Conservation (phyloP, 805 yeast species). For the Starmerella apis region DNA sequence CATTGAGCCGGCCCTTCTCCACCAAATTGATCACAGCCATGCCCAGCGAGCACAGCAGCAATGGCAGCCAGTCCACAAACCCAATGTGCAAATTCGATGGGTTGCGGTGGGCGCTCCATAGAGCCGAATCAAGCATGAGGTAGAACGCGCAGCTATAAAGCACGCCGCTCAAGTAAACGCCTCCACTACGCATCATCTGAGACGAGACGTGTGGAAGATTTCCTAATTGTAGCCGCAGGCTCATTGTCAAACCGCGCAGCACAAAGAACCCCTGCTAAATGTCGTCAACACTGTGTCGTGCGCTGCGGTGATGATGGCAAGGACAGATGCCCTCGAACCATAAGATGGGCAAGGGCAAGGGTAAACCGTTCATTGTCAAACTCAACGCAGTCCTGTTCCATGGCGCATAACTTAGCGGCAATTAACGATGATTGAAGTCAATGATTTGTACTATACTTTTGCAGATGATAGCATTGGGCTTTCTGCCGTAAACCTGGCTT, state of each 20-base stretch:
- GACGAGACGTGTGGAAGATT: constrained; percentile 49
- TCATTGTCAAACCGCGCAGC: constrained; percentile 8
- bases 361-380: too few relatives aligned
- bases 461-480: constrained; percentile 56
- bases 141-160: constrained; percentile 78
- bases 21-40: constrained; percentile 70
- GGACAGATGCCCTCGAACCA: background rate
- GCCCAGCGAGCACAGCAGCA: constrained; percentile 77
- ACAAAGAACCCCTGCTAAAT: too few relatives aligned
- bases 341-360: too few relatives aligned
- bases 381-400: too few relatives aligned
- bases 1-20: constrained; percentile 48
- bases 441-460: constrained; percentile 58
- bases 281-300: too few relatives aligned
- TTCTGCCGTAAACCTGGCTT: constrained; percentile 46
- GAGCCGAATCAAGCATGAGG: constrained; percentile 78
- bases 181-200: constrained; percentile 54
- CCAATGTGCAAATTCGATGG: constrained; percentile 80
- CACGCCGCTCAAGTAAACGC: constrained; percentile 50
- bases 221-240: constrained; percentile 18
- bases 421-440: constrained; percentile 42
- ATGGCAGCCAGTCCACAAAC: constrained; percentile 93
- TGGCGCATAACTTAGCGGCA: background rate
- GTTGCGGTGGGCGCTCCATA: constrained; percentile 73
- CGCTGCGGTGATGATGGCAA: background rate